Base-by-base conservation (phyloP, 2,329 filamentous ascomycete species). In the Mycocentrospora acerina region DNA sequence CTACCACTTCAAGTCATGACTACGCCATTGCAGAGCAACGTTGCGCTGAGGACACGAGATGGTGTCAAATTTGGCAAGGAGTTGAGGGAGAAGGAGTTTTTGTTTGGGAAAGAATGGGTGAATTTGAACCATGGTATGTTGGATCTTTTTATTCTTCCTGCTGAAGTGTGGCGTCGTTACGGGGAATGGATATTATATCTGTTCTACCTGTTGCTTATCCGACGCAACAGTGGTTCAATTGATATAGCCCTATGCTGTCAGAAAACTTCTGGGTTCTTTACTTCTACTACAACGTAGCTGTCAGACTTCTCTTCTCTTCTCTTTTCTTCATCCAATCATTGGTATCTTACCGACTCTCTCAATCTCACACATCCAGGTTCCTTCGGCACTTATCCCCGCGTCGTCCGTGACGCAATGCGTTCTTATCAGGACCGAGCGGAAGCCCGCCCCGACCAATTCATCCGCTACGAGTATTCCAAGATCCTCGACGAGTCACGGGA, bases 81-180 rank as follows among this genome's bases (percentile, higher is more conserved):
- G 24, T 67, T 86, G 55, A 73, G 76, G 40, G 53, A 59, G 34
- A 76, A 82, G 46, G 76, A 86, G 25, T 93, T 91, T 61, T 67
- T 81, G n/a, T 80, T 90, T 42, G 79, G 82, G 32, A 74, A 79
- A 0, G 72, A 73, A n/a, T 89, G 81, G 63, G 75, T 73, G 35
- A 90, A 89, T 59, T 70, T 94, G 36, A 94, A 94, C 64, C 85
- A 94, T 60, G 88, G 86, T 87, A 69, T 51, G 61, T 53, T 25
- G 31, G 9, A 6, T 22, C 5, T 9, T 22, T 22, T 22, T 9
- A 6, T 22, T 9, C 19, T n/a, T n/a, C n/a, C n/a, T n/a, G n/a
- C n/a, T n/a, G n/a, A n/a, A n/a, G n/a, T n/a, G n/a, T n/a, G n/a
- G n/a, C n/a, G n/a, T n/a, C n/a, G n/a, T n/a, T n/a, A n/a, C n/a